These are phyloP conservation scores for Yamadazyma jaroonii DNA, from an alignment of 1,139 yeast species.

Conservation along the genomic window DNA sequence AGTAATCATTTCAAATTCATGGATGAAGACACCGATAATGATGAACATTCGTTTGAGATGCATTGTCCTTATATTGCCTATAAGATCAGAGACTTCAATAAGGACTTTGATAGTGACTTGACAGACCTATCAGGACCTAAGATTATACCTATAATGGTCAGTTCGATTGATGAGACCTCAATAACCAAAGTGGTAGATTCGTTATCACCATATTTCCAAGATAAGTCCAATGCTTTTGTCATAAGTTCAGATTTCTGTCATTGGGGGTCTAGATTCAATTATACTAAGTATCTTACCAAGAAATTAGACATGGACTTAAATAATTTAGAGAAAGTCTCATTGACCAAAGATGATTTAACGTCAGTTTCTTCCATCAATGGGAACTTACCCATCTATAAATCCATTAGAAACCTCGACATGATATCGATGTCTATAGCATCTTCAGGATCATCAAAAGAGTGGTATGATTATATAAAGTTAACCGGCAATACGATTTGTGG, in stretches of 20 bases:
- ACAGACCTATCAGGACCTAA: conserved; percentile 28
- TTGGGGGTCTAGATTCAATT: conserved; percentile 85
- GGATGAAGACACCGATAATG: conserved; percentile 63
- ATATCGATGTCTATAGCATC: conserved; percentile 66
- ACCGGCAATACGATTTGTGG: conserved; percentile 96
- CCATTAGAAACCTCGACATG: conserved; percentile 71
- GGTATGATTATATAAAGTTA: conserved; percentile 61
- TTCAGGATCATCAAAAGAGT: conserved; percentile 49
- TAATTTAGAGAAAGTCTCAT: conserved; percentile 5
- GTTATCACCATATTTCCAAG: conserved; percentile 53
- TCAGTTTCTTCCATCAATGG: conserved; percentile 10
- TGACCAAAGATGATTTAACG: conserved; percentile 14
- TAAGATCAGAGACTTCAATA: conserved; percentile 16
- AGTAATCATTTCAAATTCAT: conserved; percentile 47
- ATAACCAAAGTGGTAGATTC: conserved; percentile 46
- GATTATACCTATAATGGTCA: conserved; percentile 79
- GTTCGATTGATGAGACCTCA: conserved; percentile 51
- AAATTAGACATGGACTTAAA: conserved; percentile 12
- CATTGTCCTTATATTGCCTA: conserved; percentile 76
- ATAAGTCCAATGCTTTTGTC: conserved; percentile 64
- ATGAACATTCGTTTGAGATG: conserved; percentile 95
- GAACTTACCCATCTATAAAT: conserved; percentile 52
- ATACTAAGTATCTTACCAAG: conserved; percentile 53
- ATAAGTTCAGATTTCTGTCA: conserved; percentile 94
- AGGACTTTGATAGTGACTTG: background rate